phyloP scores from a whole-genome alignment of 768 basidiomycete species.

The Chlorophyllum brunneum region DNA sequence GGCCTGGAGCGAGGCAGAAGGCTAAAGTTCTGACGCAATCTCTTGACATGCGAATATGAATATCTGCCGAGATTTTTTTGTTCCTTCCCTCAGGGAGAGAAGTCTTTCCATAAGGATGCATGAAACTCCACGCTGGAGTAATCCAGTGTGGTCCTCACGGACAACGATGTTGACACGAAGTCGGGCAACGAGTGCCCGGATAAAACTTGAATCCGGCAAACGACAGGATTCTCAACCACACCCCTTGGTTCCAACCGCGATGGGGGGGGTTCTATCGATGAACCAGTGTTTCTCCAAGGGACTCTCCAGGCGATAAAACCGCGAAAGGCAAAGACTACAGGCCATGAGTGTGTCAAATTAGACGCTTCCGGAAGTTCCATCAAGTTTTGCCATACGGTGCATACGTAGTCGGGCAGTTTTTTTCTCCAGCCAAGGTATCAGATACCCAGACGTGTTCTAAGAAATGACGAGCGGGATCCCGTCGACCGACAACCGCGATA shows the following conservation, averaged over 20 bases:
- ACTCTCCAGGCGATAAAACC: constrained; percentile 7
- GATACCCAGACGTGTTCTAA: not conserved
- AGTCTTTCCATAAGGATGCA: not conserved
- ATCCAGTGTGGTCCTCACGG: not conserved
- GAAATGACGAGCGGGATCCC: not conserved
- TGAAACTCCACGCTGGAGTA: not conserved
- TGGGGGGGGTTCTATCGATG: constrained; percentile 12
- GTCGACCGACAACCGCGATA: not conserved
- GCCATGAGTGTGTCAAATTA: constrained; percentile 4
- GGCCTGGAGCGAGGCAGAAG: not conserved
- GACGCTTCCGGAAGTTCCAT: constrained; percentile 11
- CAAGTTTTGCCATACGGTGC: constrained; percentile 2
- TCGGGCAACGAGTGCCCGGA: not conserved
- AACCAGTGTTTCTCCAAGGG: not conserved
- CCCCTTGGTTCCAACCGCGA: not conserved
- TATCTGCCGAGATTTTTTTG: not conserved
- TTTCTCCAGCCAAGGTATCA: constrained; percentile 1
- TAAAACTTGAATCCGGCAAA: not conserved
- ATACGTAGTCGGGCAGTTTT: not conserved
- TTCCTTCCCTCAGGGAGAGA: not conserved
- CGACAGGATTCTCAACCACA: not conserved
- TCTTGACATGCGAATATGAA: constrained; percentile 7
- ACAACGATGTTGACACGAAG: not conserved
- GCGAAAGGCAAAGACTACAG: constrained; percentile 5
- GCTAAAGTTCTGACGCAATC: not conserved